A percentile compares a stretch with the other conserved stretches of the same genome.
Evolutionary conservation across 139 green algal genomes (phyloP).

Genomic region (Diplosphaera chodatii): DNA sequence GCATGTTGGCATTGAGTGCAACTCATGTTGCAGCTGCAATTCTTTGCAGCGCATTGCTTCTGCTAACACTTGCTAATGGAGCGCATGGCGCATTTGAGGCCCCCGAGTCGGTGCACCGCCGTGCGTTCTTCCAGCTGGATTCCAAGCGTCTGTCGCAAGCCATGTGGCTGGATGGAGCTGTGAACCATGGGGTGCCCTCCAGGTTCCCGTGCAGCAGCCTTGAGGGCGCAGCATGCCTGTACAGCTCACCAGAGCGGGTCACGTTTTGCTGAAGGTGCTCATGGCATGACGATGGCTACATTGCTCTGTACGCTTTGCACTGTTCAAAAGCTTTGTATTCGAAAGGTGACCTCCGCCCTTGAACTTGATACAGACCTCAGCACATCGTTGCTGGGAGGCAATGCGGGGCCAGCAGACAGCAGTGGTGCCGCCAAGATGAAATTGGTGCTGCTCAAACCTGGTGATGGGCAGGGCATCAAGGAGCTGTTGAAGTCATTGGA

Average conservation of each 20-base stretch:
- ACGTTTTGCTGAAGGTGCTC: too few relatives aligned
- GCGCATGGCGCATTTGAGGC: too few relatives aligned
- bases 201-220: neutral
- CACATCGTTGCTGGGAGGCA: too few relatives aligned
- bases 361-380: too few relatives aligned
- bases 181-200: neutral
- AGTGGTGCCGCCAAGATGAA: neutral
- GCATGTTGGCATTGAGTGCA: too few relatives aligned
- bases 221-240: neutral
- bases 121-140: neutral
- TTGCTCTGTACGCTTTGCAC: too few relatives aligned
- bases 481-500: neutral
- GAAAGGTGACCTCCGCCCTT: too few relatives aligned
- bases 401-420: neutral
- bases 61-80: too few relatives aligned
- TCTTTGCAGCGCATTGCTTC: neutral
- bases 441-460: neutral
- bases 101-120: neutral
- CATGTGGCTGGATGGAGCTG: neutral
- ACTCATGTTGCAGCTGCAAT: too few relatives aligned
- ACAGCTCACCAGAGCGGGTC: too few relatives aligned
- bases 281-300: too few relatives aligned
- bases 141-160: neutral
- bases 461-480: neutral
- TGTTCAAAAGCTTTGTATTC: too few relatives aligned